Base-by-base conservation (phyloP, 495 filamentous ascomycete species). In the Trichoderma erinaceum region DNA sequence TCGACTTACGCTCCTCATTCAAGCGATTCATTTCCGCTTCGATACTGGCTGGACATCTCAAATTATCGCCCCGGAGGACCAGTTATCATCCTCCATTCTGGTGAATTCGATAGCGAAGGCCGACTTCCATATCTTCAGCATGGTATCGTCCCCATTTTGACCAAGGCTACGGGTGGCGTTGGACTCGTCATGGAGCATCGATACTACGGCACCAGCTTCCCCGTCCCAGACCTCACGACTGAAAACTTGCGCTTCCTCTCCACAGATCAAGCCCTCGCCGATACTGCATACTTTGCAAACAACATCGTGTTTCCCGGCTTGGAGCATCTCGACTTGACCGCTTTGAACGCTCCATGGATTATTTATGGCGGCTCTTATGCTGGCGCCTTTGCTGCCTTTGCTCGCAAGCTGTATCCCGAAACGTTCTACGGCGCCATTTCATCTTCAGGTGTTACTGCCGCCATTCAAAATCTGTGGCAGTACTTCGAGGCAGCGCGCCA, bases 361-460 rank as follows among this genome's bases (percentile, higher is more conserved):
- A 86, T 83, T 0, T 93, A 91, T 69, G 90, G 90, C 2, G 89
- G 89, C 1, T 90, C 87, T 5, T 93, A 93, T 71, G 87, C 89
- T 21, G 90, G 90, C 18, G 86, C 86, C 12, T 88, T 90, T 68
- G 86, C 86, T 41, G 89, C 90, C 1, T 88, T 93, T 72, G 73
- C 91, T 41, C 84, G 90, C 4, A 85, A 85, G 66, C 69, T 86
- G 56, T 92, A 92, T 73, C 90, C 90, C 0, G 85, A 90, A 41
- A 77, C 85, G 29, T 92, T 86, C 77, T 90, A 79, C 77, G 90
- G 83, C 27, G 83, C 88, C 0, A 90, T 93, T 43, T 86, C 87
- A 0, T 89, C 87, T 0, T 91, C 89, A 4, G 89, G 87, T 1
- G 89, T 92, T 4, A 88, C 88, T 0, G 81, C 85, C 67, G 89